Evolutionary conservation across 345 rosid genomes (phyloP), one percentile per base, ranked within the genome.

Genomic region (Hibiscus tridactylites): DNA sequence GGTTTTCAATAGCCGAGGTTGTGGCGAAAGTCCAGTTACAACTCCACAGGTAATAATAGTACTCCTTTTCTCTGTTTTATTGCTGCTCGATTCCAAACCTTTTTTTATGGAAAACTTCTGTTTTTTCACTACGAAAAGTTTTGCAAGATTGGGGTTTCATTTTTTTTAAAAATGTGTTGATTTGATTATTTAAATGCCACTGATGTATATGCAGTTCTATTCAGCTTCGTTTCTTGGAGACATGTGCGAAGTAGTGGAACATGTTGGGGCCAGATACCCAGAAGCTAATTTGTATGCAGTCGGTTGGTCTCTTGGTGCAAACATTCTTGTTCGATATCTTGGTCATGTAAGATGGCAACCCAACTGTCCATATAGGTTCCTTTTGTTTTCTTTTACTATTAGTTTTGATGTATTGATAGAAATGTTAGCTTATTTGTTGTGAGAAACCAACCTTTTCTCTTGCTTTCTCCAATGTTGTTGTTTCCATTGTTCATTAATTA

Each of bases 231-330:
- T 88, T 84, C 76, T 91, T 67, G 97, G 96, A 81, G 97, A 94
- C 67, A 84, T 86, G 73, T 47, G 70, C 66, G 90, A 90, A 88
- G 95, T 88, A 76, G 88, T 94, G 50, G 77, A 69, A 29, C 87
- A 85, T 70, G 85, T 91, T 75, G 77, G 80, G 11, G 56, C 56
- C 37, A 82, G 88, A 64, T 90, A 90, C 80, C 97, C 98, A 1
- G 73, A 78, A 35, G 90, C 97, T 70, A 90, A 93, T 75, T 62
- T 93, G 77, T 88, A 94, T 85, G 97, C 97, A 15, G 86, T 82
- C 72, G 96, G 98, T 60, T 94, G 98, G 96, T 94, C 98, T 76
- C 93, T 94, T 37, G 97, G 97, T 44, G 97, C 93, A 44, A 91
- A 94, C 79, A 87, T 91, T 80, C 97, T 94, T 64, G 95, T 94